Base-by-base conservation (phyloP, 192 early-diverging fungal genomes). In the Coemansia guatemalensis region DNA sequence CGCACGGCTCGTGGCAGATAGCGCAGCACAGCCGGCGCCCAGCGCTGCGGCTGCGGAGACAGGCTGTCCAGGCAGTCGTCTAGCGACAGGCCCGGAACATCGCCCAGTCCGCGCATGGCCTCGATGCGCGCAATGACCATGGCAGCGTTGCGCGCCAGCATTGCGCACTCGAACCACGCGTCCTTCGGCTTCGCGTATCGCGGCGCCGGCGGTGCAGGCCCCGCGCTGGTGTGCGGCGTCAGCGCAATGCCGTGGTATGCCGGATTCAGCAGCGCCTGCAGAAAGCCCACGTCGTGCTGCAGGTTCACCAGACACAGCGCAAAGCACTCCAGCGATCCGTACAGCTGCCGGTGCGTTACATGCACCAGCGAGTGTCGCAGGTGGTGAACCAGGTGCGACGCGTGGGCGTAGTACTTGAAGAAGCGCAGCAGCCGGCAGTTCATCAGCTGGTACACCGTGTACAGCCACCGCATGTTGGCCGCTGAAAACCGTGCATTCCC, bases 381-480 rank as follows among this genome's bases (percentile, higher is more conserved):
- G 56, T 86, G 83, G 67, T 89, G 83, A 21, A 92, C 81, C 62
- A 92, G 53, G 27, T 85, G 84, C 24, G 86, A 74, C 7, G 88
- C 84, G 21, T 84, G 78, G 2, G 88, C 78, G 14, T 86, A 89
- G 67, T 87, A 88, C 70, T 90, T 90, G 69, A 92, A 75, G 53
- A 87, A 87, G 26, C 88, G 87, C 59, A 89, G 78, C 53, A 90
- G 73, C 24, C 90, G 85, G 75, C 86, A 89, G 69, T 88, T 88
- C 62, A 92, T 80, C 50, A 90, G 73, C 64, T 92, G 88, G 33
- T 88, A 78, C 25, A 90, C 83, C 9, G 89, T 89, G 67, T 90
- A 86, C 53, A 88, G 77, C 89, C 88, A 90, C 8, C 88, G 83
- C 66, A 87, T 66, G 12, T 66, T 82, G 53, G 59, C 78, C 50